phyloP scores from a whole-genome alignment of 73 alveolate genomes.

The Durusdinium trenchii region DNA sequence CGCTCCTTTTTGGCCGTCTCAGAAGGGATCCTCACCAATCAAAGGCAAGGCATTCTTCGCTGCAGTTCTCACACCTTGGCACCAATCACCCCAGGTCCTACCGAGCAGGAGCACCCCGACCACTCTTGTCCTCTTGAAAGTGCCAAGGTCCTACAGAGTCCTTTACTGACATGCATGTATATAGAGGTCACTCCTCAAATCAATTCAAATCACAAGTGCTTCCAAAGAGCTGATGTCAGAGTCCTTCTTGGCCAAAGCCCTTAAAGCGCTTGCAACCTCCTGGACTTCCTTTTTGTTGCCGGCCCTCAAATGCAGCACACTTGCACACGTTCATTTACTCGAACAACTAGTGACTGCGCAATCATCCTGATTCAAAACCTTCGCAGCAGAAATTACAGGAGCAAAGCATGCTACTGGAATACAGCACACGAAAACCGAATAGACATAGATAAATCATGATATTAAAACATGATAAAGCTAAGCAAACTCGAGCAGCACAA shows the following conservation, averaged over 20 bases:
- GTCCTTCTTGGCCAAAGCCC: constrained; percentile 18
- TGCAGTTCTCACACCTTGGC: constrained; percentile 83
- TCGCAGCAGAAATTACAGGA: no score
- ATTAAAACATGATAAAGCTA: no score
- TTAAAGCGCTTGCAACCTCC: constrained; percentile 24
- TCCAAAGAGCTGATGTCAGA: constrained; percentile 52
- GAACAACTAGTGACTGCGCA: no score
- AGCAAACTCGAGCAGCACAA: no score
- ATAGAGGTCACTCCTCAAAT: not conserved
- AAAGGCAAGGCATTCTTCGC: constrained; percentile 78
- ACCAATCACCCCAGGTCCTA: not conserved
- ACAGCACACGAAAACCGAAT: no score
- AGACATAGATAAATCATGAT: no score
- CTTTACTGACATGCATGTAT: not conserved
- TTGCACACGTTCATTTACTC: no score
- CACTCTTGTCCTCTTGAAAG: not conserved
- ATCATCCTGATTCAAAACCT: no score
- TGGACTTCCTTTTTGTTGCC: constrained; percentile 26
- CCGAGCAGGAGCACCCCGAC: not conserved
- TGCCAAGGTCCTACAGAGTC: not conserved
- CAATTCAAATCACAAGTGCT: not conserved
- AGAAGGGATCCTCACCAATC: constrained; percentile 84
- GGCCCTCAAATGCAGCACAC: no score
- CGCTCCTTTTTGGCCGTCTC: constrained; percentile 5
- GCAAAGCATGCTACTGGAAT: no score